A percentile compares a stretch with the other conserved stretches of the same genome.
phyloP scores from a whole-genome alignment of 2,329 filamentous ascomycete genomes.

The Sordariomycetes sp. region DNA sequence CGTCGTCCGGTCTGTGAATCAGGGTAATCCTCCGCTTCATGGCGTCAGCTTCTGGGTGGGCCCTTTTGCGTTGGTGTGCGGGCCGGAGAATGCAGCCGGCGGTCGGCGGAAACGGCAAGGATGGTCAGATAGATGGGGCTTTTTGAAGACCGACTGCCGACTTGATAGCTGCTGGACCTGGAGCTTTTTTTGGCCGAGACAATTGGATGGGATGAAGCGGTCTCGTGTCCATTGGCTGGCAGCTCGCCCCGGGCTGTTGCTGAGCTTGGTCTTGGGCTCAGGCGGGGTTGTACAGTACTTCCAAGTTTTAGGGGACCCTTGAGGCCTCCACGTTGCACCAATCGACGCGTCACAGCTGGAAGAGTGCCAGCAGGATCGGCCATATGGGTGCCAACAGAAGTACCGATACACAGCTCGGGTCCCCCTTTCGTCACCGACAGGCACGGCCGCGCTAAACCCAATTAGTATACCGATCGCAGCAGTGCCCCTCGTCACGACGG shows the following conservation, averaged over 20 bases:
- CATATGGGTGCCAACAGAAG: background rate
- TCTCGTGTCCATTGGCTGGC: background rate
- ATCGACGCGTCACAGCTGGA: background rate
- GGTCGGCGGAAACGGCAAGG: slow-evolving; percentile 3
- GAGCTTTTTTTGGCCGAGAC: background rate
- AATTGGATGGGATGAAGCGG: background rate
- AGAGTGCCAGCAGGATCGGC: background rate
- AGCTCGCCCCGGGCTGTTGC: background rate
- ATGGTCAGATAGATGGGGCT: background rate
- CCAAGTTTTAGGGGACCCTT: background rate
- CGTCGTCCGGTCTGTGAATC: slow-evolving; percentile 52
- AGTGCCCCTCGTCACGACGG: background rate
- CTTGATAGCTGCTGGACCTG: background rate
- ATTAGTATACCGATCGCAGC: background rate
- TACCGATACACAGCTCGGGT: background rate
- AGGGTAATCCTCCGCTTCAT: slow-evolving; percentile 80
- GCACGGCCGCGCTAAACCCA: background rate
- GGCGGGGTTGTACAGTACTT: background rate
- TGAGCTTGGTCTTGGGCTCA: background rate
- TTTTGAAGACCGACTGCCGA: background rate
- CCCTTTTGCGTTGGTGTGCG: background rate
- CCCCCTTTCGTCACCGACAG: background rate
- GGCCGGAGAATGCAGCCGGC: background rate
- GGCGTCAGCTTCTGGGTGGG: slow-evolving; percentile 11
- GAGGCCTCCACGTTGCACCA: background rate